phyloP scores from a whole-genome alignment of 2,329 filamentous ascomycete genomes.

The Neurospora sp. region DNA sequence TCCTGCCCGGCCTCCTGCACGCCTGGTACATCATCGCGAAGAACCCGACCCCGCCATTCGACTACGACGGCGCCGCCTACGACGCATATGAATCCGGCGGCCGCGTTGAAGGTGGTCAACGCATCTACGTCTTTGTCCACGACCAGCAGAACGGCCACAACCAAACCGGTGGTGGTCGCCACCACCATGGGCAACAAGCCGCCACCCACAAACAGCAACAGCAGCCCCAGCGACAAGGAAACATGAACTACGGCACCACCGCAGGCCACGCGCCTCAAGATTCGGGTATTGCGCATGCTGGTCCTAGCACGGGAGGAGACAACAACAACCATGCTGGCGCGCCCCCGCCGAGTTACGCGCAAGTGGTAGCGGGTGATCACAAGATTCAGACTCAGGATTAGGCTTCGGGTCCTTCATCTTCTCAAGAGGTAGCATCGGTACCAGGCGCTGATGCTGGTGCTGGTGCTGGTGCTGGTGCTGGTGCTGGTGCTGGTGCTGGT shows the following conservation, averaged over 20 bases:
- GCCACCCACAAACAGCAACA: constrained; percentile 27
- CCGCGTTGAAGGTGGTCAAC: constrained; percentile 15
- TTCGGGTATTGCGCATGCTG: not conserved
- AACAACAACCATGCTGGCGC: constrained; percentile 32
- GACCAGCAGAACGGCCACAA: constrained; percentile 19
- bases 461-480: not conserved
- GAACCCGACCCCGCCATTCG: constrained; percentile 64
- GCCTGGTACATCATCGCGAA: constrained; percentile 97
- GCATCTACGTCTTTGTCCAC: constrained; percentile 70
- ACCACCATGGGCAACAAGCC: constrained; percentile 6
- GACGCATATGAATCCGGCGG: constrained; percentile 43
- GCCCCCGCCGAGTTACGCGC: constrained; percentile 76
- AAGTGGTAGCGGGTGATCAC: constrained; percentile 81
- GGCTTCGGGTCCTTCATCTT: constrained; percentile 3
- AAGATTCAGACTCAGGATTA: constrained; percentile 70
- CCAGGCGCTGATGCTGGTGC: not conserved
- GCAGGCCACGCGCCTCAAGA: constrained; percentile 12
- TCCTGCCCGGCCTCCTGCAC: constrained; percentile 80
- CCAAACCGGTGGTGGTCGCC: not conserved
- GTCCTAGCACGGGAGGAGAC: constrained; percentile 9
- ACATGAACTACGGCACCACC: constrained; percentile 39
- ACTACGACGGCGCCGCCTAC: constrained; percentile 47
- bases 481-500: not conserved
- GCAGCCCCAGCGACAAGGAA: constrained; percentile 23
- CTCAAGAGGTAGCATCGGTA: not conserved